Evolutionary conservation across 352 stramenopile species (phyloP), one percentile per base, ranked within the genome.

Genomic region (Thalassiosira sp.): DNA sequence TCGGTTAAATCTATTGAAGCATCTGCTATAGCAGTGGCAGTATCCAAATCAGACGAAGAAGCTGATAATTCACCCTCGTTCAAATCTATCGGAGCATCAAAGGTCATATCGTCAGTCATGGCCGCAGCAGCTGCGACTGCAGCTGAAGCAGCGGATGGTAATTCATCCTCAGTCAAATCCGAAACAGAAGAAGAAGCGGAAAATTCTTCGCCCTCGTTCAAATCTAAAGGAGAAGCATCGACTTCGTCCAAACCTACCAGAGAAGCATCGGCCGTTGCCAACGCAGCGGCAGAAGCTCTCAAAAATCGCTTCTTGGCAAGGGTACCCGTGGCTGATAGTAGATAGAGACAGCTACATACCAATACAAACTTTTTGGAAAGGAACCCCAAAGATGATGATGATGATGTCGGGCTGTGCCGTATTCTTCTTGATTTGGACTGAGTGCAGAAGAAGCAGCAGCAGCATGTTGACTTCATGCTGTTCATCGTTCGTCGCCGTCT

Each of bases 271-370:
- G 18, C 6, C 3, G 10, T 24, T n/a, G 7, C 48, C 43, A 49
- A 11, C 22, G 48, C 11, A 7, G 20, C 24, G 2, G 35, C 31
- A 3, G 13, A 25, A 24, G 13, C 54, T 20, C 62, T 71, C 13
- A 60, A 51, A 48, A 45, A 71, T 33, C 51, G 15, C 28, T 43
- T 53, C 31, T 22, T 71, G 6, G 33, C 40, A 0, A 27, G 45
- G 51, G 48, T 48, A 25, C 51, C 33, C 18, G 62, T 60, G 35
- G 49, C 62, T 8, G 62, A 52, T 20, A 71, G 46, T 1, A 71
- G 62, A 31, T 71, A 71, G 15, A 71, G 25, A 20, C 62, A 61
- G 18, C 31, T 35, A 11, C 46, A 62, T 5, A 16, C 22, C 16
- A 61, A 27, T 1, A 71, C 28, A 18, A 60, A 42, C 15, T 40